phyloP scores from a whole-genome alignment of 2,329 filamentous ascomycete species.

The Sporothrix globosa region DNA sequence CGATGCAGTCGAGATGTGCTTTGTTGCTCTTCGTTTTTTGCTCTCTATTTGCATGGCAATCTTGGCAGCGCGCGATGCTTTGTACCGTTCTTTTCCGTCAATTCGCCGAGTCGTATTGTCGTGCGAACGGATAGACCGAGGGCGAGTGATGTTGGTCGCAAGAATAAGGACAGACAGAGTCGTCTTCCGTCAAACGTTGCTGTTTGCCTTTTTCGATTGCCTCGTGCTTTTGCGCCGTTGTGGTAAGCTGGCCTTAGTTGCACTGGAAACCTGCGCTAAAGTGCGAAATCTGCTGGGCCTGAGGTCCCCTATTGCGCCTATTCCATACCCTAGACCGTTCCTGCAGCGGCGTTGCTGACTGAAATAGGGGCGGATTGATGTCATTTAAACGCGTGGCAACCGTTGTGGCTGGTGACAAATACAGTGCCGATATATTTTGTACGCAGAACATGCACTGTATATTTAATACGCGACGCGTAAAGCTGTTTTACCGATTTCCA shows the following conservation, averaged over 20 bases:
- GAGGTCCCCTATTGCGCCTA: background rate
- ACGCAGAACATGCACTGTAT: background rate
- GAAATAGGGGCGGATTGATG: conserved; percentile 17
- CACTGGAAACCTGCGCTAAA: background rate
- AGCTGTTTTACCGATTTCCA: conserved; percentile 22
- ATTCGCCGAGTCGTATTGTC: background rate
- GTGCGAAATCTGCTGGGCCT: background rate
- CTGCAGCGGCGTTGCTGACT: background rate
- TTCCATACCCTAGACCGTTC: background rate
- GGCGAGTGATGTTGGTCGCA: background rate
- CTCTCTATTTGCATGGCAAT: background rate
- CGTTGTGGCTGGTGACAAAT: background rate
- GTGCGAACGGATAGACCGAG: background rate
- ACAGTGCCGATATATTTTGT: background rate
- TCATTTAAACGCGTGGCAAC: conserved; percentile 20
- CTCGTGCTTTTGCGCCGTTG: conserved; percentile 9
- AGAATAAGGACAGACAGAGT: background rate
- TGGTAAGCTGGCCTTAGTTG: conserved; percentile 24
- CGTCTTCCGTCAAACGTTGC: background rate
- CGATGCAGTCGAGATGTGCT: background rate
- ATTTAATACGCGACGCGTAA: conserved; percentile 30
- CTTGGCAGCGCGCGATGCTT: background rate
- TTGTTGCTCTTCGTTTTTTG: too few relatives aligned
- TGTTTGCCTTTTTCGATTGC: conserved; percentile 4
- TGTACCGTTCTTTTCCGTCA: background rate